phyloP scores from a whole-genome alignment of 805 yeast genomes.

The Nadsonia fulvescens region DNA sequence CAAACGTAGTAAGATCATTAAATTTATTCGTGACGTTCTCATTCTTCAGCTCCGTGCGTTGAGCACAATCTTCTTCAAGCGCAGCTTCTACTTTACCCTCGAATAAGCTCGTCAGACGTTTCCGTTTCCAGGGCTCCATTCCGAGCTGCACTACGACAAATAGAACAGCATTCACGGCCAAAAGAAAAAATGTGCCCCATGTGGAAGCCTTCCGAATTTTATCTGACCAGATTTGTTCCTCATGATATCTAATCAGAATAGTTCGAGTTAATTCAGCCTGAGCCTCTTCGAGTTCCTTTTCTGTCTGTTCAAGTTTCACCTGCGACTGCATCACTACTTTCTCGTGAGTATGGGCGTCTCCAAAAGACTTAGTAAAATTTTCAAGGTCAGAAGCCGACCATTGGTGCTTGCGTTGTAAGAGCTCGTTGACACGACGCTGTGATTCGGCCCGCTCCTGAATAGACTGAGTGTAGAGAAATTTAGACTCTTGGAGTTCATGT shows the following conservation, averaged over 20 bases:
- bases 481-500: constrained; percentile 28
- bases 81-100: constrained; percentile 52
- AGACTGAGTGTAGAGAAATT: constrained; percentile 37
- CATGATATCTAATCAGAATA: constrained; percentile 79
- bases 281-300: constrained; percentile 44
- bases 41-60: too few species aligned
- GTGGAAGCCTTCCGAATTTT: constrained; percentile 86
- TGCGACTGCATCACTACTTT: constrained; percentile 36
- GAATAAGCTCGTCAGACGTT: constrained; percentile 61
- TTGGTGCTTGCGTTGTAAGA: constrained; percentile 63
- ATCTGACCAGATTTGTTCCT: constrained; percentile 97
- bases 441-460: constrained; percentile 45
- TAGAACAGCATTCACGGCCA: constrained; percentile 69
- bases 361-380: constrained; percentile 62
- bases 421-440: constrained; percentile 74
- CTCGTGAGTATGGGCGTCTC: constrained; percentile 63
- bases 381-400: constrained; percentile 76
- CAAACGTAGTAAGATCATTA: too few species aligned
- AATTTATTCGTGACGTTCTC: too few species aligned
- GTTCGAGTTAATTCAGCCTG: constrained; percentile 55
- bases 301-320: constrained; percentile 31
- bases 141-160: constrained; percentile 70
- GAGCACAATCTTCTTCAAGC: constrained; percentile 6
- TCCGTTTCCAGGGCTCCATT: constrained; percentile 89
- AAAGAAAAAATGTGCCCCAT: constrained; percentile 85